phyloP scores from a whole-genome alignment of 352 stramenopile species.

The Pythium biforme region DNA sequence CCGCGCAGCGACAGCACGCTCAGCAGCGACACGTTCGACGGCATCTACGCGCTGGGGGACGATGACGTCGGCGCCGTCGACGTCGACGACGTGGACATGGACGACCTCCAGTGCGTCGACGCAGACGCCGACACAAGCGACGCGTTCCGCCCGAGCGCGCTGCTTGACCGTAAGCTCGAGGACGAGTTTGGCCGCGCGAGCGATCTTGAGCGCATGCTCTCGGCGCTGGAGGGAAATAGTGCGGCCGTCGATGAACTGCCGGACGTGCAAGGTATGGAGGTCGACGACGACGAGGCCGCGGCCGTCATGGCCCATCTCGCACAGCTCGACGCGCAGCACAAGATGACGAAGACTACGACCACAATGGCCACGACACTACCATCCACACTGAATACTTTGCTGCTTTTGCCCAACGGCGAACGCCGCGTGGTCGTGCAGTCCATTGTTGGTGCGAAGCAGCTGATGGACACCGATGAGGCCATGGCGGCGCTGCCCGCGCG shows the following conservation, averaged over 20 bases:
- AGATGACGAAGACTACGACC: not conserved
- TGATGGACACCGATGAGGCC: too few relatives aligned
- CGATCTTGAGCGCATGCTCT: constrained; percentile 71
- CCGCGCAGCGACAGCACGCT: constrained; percentile 23
- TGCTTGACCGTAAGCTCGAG: constrained; percentile 51
- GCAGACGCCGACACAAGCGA: not conserved
- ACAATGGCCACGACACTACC: too few relatives aligned
- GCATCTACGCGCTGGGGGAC: constrained; percentile 24
- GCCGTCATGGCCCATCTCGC: constrained; percentile 28
- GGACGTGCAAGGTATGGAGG: not conserved
- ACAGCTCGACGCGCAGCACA: constrained; percentile 26
- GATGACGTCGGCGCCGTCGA: constrained; percentile 25
- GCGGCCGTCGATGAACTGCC: constrained; percentile 2
- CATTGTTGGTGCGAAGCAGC: too few relatives aligned
- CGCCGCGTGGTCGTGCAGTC: constrained; percentile 6
- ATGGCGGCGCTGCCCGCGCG: constrained; percentile 37
- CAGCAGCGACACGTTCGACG: constrained; percentile 29
- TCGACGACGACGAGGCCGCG: constrained; percentile 30
- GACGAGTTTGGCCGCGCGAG: constrained; percentile 46
- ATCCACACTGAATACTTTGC: not conserved
- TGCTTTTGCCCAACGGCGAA: not conserved
- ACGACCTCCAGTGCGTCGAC: constrained; percentile 29
- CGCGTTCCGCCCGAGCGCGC: constrained; percentile 62
- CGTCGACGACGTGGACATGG: constrained; percentile 51
- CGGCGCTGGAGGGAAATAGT: not conserved